Evolutionary conservation across 495 filamentous ascomycete species (phyloP), one percentile per base, ranked within the genome.

Genomic region (Daldinia caldariorum): DNA sequence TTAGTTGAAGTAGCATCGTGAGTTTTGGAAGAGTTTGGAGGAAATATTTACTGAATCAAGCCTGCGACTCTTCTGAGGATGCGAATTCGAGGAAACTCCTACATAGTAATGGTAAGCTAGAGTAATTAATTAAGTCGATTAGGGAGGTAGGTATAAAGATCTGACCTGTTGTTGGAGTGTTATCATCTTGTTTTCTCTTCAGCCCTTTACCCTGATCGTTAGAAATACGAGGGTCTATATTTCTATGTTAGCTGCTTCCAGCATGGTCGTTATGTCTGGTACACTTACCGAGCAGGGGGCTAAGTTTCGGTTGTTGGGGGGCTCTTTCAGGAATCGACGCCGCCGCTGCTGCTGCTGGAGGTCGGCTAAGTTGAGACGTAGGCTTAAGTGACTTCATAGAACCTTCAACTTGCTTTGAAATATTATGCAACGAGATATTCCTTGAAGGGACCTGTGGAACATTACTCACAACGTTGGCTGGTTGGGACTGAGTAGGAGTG

Each of bases 111-210:
- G 18, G 32, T 56, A 13, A 56, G 32, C 12, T 37, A 18, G 8
- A 12, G n/a, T 12, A 37, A 37, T 9, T 18, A 22, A 4, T 3
- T 37, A 38, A 10, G 0, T 34, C 16, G 10, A 29, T 20, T 34
- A 26, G 3, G 26, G 1, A 26, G 26, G 26, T 26, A 26, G 26
- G 26, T 3, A 6, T 61, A 26, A 16, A 22, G 14, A 4, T 41
- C 34, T 58, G n/a, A 56, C 53, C 32, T 56, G 9, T 14, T 20
- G 32, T 14, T 20, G 32, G n/a, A 6, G 53, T 1, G 6, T 31
- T 18, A 14, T 39, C 37, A 26, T 51, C 58, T 51, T 32, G n/a
- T 12, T 38, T 61, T 35, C 58, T 50, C 34, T 61, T 61, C 2
- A 38, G 22, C 14, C 16, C 9, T 4, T 37, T 41, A n/a, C 9